Percentiles rank a stretch among this genome's conserved stretches.
These are phyloP conservation scores for Candolleomyces efflorescens DNA, from an alignment of 768 basidiomycete genomes.

Conservation along the genomic window DNA sequence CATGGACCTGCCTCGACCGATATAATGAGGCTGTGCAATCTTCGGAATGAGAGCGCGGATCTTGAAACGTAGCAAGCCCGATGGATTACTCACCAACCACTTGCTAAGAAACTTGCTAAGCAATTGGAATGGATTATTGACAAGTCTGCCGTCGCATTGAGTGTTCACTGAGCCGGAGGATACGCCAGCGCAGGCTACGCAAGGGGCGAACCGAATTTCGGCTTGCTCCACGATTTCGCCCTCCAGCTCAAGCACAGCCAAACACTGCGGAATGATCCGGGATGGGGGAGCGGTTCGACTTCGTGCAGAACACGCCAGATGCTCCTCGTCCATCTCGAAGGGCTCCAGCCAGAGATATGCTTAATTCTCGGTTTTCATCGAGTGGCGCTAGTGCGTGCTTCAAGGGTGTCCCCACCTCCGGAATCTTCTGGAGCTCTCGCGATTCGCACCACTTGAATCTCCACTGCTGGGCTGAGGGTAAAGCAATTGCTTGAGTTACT, in stretches of 20 bases:
- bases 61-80: too few species aligned
- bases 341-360: background rate
- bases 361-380: background rate
- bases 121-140: too few species aligned
- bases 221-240: background rate
- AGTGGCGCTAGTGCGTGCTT: background rate
- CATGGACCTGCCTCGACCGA: too few species aligned
- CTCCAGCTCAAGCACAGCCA: background rate
- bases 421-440: constrained; percentile 1
- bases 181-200: background rate
- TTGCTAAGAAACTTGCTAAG: too few species aligned
- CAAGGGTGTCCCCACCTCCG: background rate
- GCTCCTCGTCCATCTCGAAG: background rate
- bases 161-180: background rate
- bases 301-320: background rate
- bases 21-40: too few species aligned
- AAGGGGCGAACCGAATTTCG: background rate
- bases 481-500: background rate
- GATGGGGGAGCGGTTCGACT: background rate
- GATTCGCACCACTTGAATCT: background rate
- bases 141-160: too few species aligned
- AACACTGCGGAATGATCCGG: background rate
- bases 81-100: too few species aligned
- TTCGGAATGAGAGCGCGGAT: too few species aligned
- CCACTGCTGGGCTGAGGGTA: background rate